Percentiles rank a stretch among this genome's conserved stretches.
phyloP scores from a whole-genome alignment of 2,329 filamentous ascomycete genomes.

The Grosmannia clavigera region DNA sequence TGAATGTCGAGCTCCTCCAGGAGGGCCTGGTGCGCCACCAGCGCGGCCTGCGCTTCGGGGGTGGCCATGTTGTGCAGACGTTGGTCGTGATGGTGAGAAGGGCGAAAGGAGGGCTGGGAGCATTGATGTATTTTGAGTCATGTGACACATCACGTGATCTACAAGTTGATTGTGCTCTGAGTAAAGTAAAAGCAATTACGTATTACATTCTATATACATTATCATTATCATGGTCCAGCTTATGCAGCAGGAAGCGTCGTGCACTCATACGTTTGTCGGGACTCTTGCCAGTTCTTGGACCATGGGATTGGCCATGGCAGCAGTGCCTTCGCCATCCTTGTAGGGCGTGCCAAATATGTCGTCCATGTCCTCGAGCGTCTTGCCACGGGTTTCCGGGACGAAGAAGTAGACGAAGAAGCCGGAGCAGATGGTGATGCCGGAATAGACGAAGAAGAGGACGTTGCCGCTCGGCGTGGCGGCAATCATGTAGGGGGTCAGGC shows the following conservation, averaged over 20 bases:
- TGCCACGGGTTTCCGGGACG: conserved; percentile 4
- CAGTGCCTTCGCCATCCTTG: background rate
- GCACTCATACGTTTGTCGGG: background rate
- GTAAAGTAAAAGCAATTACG: background rate
- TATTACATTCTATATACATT: background rate
- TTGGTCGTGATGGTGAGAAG: background rate
- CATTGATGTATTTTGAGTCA: background rate
- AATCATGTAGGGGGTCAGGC: conserved; percentile 18
- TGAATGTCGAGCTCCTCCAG: conserved; percentile 89
- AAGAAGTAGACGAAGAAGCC: conserved; percentile 1
- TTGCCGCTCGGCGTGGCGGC: background rate
- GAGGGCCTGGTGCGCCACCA: conserved; percentile 73
- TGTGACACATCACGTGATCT: background rate
- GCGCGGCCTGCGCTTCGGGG: conserved; percentile 60
- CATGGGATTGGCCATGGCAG: background rate
- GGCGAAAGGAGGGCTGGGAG: background rate
- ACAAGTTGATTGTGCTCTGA: background rate
- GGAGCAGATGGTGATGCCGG: background rate
- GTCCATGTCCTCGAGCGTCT: conserved; percentile 3
- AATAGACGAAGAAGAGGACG: conserved; percentile 3
- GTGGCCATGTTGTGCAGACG: conserved; percentile 14
- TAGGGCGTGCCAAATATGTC: conserved; percentile 1
- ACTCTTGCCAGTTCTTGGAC: background rate
- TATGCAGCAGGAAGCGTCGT: too few relatives aligned
- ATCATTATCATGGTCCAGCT: background rate